Conservation (phyloP, 306 rosid species). For the Trichosanthes truncata region DNA sequence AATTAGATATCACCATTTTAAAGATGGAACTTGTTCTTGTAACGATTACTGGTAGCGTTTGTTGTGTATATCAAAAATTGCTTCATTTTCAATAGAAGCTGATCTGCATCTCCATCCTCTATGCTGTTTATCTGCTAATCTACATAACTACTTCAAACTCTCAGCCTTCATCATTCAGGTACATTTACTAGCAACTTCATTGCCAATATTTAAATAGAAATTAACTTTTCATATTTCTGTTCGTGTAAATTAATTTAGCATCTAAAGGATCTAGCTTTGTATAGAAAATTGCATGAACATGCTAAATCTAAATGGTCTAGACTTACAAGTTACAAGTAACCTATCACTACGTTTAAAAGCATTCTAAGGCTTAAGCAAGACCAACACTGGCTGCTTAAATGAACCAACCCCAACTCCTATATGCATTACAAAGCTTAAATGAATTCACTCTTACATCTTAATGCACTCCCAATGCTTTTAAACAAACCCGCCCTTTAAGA, state of each 20-base stretch:
- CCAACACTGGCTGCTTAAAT: background rate
- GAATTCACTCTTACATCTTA: background rate
- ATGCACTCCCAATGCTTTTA: too few relatives aligned
- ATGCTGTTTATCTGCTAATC: background rate
- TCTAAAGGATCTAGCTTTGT: background rate
- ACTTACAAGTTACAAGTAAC: too few relatives aligned
- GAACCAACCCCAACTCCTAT: background rate
- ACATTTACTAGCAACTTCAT: background rate
- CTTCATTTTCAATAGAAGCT: background rate
- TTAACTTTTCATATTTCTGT: background rate
- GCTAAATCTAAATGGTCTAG: too few relatives aligned
- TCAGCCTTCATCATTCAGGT: constrained; percentile 2
- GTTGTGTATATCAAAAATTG: background rate
- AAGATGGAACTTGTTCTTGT: constrained; percentile 21
- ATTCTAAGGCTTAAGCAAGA: background rate
- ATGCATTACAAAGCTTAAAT: background rate
- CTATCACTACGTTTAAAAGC: background rate
- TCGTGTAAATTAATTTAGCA: background rate
- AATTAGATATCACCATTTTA: constrained; percentile 19
- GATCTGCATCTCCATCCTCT: background rate
- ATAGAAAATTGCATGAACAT: background rate
- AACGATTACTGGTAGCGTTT: constrained; percentile 18
- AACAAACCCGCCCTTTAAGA: background rate
- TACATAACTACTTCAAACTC: background rate
- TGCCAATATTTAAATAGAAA: background rate